Evolutionary conservation across 352 stramenopile species (phyloP).

Genomic region (Pythium brachiatum): DNA sequence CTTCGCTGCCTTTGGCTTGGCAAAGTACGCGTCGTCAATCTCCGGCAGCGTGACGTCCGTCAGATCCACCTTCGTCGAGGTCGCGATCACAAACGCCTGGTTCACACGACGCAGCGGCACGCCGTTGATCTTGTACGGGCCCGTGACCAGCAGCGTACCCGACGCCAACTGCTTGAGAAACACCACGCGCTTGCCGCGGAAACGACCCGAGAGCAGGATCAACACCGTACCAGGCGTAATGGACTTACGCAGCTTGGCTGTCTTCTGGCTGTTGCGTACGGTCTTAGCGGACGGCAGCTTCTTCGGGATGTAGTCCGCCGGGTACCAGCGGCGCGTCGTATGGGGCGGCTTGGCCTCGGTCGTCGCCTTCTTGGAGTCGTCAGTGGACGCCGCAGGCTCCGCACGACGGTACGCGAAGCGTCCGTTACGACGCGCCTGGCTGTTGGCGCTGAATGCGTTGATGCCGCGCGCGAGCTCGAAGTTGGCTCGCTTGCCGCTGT

Average conservation of each 20-base stretch:
- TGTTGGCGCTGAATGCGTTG: slow-evolving; percentile 70
- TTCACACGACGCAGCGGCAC: slow-evolving; percentile 96
- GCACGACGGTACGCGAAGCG: slow-evolving; percentile 36
- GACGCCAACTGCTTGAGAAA: slow-evolving; percentile 96
- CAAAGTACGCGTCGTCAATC: slow-evolving; percentile 95
- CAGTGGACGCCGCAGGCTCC: slow-evolving; percentile 6
- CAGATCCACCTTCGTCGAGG: slow-evolving; percentile 95
- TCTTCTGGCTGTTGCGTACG: slow-evolving; percentile 75
- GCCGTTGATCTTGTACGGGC: slow-evolving; percentile 97
- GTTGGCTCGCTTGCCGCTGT: slow-evolving; percentile 45
- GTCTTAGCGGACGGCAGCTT: slow-evolving; percentile 65
- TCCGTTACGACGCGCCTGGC: slow-evolving; percentile 52
- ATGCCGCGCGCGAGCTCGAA: slow-evolving; percentile 64
- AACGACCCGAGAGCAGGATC: slow-evolving; percentile 96
- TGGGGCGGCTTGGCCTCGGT: slow-evolving; percentile 6
- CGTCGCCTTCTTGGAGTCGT: slow-evolving; percentile 14
- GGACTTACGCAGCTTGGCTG: slow-evolving; percentile 92
- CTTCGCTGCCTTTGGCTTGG: slow-evolving; percentile 67
- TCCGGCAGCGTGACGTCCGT: slow-evolving; percentile 85
- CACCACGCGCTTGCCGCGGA: slow-evolving; percentile 97
- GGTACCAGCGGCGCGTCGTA: slow-evolving; percentile 48
- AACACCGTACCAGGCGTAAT: slow-evolving; percentile 97
- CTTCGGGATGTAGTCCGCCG: slow-evolving; percentile 66
- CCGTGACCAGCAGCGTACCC: slow-evolving; percentile 93
- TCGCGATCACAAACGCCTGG: slow-evolving; percentile 98